phyloP scores from a whole-genome alignment of 371 early-diverging fungal species.

The Mortierella sp. region DNA sequence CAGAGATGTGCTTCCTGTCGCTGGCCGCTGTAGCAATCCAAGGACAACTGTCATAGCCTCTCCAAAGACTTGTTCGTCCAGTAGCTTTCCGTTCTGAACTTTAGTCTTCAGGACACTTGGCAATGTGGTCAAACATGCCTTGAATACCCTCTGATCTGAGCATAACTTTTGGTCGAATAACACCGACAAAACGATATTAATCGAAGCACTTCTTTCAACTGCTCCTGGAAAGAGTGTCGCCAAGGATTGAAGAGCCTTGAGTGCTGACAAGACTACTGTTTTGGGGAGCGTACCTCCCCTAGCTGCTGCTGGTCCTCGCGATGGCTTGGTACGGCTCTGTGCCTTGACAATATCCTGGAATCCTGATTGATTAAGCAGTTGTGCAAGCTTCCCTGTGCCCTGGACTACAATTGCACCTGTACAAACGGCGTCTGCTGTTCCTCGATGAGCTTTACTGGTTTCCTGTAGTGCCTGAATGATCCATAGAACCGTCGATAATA shows the following conservation, averaged over 20 bases:
- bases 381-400: conserved; percentile 22
- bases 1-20: conserved; percentile 56
- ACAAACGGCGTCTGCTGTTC: background rate
- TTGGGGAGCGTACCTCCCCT: conserved; percentile 49
- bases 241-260: conserved; percentile 37
- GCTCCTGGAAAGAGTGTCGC: conserved; percentile 21
- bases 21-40: conserved; percentile 49
- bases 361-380: conserved; percentile 23
- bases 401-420: conserved; percentile 9
- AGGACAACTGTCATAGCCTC: conserved; percentile 55
- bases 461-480: conserved; percentile 42
- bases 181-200: conserved; percentile 50
- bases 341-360: conserved; percentile 26
- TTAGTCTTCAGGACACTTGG: conserved; percentile 52
- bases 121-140: conserved; percentile 55
- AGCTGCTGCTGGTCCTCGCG: conserved; percentile 15
- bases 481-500: conserved; percentile 44
- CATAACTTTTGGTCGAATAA: conserved; percentile 44
- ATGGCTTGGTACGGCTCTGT: conserved; percentile 29
- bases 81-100: conserved; percentile 37
- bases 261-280: conserved; percentile 33
- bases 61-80: conserved; percentile 41
- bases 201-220: conserved; percentile 36
- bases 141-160: conserved; percentile 61
- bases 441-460: conserved; percentile 3